Conservation (phyloP, 441 rosid genomes). For the Croton setiger region DNA sequence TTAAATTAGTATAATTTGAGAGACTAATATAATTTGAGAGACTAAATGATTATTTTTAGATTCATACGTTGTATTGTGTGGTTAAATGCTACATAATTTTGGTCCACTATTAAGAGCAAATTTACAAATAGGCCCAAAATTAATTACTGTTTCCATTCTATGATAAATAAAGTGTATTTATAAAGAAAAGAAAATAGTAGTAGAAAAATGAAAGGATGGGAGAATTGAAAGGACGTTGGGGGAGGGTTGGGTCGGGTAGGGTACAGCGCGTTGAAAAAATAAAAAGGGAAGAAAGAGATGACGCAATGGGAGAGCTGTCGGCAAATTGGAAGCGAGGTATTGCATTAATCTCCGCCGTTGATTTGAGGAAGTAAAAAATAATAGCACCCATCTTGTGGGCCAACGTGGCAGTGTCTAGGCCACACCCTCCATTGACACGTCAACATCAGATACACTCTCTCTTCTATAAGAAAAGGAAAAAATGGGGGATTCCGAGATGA, state of each 20-base stretch:
- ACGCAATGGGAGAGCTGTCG: conserved; percentile 36
- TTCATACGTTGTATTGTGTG: too few species aligned
- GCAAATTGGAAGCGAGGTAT: conserved; percentile 43
- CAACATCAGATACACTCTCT: conserved; percentile 24
- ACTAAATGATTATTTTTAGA: too few species aligned
- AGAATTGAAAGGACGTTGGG: neutral
- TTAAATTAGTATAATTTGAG: too few species aligned
- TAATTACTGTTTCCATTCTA: too few species aligned
- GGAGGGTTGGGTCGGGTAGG: neutral
- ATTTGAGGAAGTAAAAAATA: neutral
- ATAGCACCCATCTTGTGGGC: conserved; percentile 15
- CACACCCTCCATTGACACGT: conserved; percentile 36
- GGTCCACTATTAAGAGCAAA: too few species aligned
- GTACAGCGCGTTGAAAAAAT: conserved; percentile 5
- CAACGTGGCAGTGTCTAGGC: conserved; percentile 17
- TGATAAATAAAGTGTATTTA: too few species aligned
- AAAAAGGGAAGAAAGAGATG: neutral
- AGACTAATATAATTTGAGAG: too few species aligned
- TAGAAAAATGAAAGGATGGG: neutral
- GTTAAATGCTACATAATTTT: too few species aligned
- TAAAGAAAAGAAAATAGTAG: neutral
- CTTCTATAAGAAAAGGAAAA: neutral
- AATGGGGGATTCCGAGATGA: conserved; percentile 30
- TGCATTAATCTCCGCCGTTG: neutral
- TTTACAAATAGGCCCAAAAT: too few species aligned